A percentile compares a stretch with the other conserved stretches of the same genome.
Evolutionary conservation across 2,329 filamentous ascomycete genomes (phyloP).

Genomic region (Diaporthe citri): DNA sequence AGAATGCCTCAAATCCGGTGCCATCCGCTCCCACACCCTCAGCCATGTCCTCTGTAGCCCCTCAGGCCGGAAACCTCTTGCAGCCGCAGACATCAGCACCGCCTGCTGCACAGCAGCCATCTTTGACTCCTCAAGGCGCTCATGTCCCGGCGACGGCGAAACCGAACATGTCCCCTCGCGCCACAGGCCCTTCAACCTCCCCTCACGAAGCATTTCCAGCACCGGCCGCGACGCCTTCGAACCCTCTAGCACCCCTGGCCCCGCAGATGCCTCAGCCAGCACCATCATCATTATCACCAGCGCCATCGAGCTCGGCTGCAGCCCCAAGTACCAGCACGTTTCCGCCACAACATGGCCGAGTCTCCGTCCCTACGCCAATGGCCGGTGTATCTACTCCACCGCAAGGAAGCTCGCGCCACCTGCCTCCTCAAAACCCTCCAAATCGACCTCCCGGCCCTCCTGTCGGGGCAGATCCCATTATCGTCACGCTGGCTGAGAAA

Average conservation of each 20-base stretch:
- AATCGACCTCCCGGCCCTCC: conserved; percentile 44
- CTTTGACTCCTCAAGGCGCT: conserved; percentile 12
- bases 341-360: conserved; percentile 44
- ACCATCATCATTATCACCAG: conserved; percentile 49
- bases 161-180: conserved; percentile 46
- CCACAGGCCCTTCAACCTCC: conserved; percentile 48
- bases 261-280: conserved; percentile 44
- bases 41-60: not conserved
- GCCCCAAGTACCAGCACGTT: conserved; percentile 33
- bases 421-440: conserved; percentile 25
- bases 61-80: not conserved
- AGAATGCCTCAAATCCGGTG: conserved; percentile 42
- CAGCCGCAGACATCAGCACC: conserved; percentile 41
- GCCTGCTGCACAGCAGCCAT: conserved; percentile 39
- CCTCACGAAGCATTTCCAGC: conserved; percentile 40
- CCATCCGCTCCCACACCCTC: conserved; percentile 36
- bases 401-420: not conserved
- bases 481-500: conserved; percentile 81
- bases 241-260: conserved; percentile 2
- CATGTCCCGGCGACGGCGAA: conserved; percentile 39
- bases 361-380: conserved; percentile 38
- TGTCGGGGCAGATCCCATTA: conserved; percentile 76
- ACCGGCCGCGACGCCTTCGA: conserved; percentile 36
- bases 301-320: conserved; percentile 46
- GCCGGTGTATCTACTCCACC: conserved; percentile 37